phyloP scores from a whole-genome alignment of 345 rosid species.

The Pelargonium nanum region DNA sequence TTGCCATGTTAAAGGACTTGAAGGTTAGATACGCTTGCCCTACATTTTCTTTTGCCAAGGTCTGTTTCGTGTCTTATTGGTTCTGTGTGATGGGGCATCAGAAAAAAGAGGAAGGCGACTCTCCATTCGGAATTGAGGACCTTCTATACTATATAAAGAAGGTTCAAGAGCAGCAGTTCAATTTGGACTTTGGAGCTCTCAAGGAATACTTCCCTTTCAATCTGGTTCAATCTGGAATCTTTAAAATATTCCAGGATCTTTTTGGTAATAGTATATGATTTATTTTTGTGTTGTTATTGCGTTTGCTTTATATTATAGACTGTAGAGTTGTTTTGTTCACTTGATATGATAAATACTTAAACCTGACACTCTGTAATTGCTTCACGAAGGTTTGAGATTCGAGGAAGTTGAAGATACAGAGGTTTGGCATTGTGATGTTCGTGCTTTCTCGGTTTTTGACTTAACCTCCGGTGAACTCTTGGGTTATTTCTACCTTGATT shows the following conservation, averaged over 20 bases:
- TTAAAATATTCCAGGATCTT: slow-evolving; percentile 81
- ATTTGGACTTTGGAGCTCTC: slow-evolving; percentile 67
- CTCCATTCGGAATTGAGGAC: slow-evolving; percentile 80
- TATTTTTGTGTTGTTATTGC: background rate
- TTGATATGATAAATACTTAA: slow-evolving; percentile 1
- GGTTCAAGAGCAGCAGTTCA: slow-evolving; percentile 70
- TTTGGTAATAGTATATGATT: slow-evolving; percentile 44
- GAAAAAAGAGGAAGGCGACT: slow-evolving; percentile 85
- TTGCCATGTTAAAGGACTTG: slow-evolving; percentile 57
- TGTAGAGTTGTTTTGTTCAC: background rate
- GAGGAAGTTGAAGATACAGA: slow-evolving; percentile 57
- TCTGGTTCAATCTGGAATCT: slow-evolving; percentile 80
- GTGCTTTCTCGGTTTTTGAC: slow-evolving; percentile 65
- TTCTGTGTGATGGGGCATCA: slow-evolving; percentile 24
- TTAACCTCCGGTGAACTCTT: slow-evolving; percentile 64
- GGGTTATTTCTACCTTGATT: slow-evolving; percentile 88
- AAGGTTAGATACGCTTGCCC: slow-evolving; percentile 41
- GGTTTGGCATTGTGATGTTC: slow-evolving; percentile 72
- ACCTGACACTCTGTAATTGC: slow-evolving; percentile 10
- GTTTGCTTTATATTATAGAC: no score
- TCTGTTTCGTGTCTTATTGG: slow-evolving; percentile 12
- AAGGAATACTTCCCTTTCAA: slow-evolving; percentile 71
- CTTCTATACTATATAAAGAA: slow-evolving; percentile 67
- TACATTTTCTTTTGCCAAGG: slow-evolving; percentile 7
- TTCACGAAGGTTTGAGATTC: slow-evolving; percentile 59